These are phyloP conservation scores for Speleostelium caveatum DNA, from an alignment of 78 protist species.

Conservation along the genomic window DNA sequence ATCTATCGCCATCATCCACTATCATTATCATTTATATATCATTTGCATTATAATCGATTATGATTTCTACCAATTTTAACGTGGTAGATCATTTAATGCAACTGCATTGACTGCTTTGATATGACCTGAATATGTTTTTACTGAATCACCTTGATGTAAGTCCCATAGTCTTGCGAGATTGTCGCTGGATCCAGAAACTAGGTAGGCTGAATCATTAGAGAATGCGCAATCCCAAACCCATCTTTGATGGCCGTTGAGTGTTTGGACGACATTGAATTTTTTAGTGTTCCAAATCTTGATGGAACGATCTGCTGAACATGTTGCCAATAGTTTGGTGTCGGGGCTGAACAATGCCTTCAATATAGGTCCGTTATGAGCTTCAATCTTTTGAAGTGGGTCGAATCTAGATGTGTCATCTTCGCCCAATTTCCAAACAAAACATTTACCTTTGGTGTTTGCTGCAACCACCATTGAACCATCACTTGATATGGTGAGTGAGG, in stretches of 20 bases:
- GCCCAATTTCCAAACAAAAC: conserved; percentile 87
- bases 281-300: conserved; percentile 85
- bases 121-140: conserved; percentile 92
- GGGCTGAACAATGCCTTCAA: conserved; percentile 88
- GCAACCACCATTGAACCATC: conserved; percentile 88
- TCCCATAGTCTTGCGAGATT: conserved; percentile 95
- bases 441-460: conserved; percentile 90
- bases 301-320: conserved; percentile 95
- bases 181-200: conserved; percentile 95
- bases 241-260: conserved; percentile 90
- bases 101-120: conserved; percentile 88
- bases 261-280: conserved; percentile 66
- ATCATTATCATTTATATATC: no score
- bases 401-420: conserved; percentile 79
- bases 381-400: conserved; percentile 63
- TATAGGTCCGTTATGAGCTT: conserved; percentile 89
- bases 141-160: conserved; percentile 86
- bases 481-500: conserved; percentile 78
- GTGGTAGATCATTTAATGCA: conserved; percentile 88
- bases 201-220: conserved; percentile 94
- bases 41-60: no score
- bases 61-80: no score
- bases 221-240: conserved; percentile 99
- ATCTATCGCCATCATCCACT: no score
- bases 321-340: conserved; percentile 90